Conservation (phyloP, 495 filamentous ascomycete species). For the Aspergillus mulundensis region DNA sequence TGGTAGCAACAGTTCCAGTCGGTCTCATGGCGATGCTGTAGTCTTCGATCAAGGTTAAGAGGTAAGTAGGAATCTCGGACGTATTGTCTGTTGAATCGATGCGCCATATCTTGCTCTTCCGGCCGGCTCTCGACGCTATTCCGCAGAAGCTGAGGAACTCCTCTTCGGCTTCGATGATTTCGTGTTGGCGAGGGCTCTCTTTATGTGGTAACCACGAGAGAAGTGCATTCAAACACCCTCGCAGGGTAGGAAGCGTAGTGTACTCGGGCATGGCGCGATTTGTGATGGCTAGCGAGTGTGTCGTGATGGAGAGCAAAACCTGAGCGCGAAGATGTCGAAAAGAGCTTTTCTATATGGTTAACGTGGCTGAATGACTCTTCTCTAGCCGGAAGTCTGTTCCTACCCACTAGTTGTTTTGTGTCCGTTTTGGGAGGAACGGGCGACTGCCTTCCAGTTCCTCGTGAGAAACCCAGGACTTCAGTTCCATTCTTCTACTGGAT, state of each 20-base stretch:
- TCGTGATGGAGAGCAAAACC: too few relatives aligned
- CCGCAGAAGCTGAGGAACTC: background rate
- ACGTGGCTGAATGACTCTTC: too few relatives aligned
- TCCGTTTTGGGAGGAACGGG: background rate
- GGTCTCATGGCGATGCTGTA: background rate
- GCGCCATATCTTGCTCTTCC: background rate
- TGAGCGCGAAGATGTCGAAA: too few relatives aligned
- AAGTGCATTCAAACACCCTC: too few relatives aligned
- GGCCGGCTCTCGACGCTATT: background rate
- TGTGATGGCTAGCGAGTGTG: too few relatives aligned
- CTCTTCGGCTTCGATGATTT: background rate
- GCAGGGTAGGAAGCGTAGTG: too few relatives aligned
- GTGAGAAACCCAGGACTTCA: too few relatives aligned
- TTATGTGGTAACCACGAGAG: background rate
- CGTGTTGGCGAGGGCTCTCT: background rate
- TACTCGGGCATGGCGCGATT: too few relatives aligned
- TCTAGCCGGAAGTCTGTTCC: too few relatives aligned
- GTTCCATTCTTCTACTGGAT: too few relatives aligned
- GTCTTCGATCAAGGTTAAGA: background rate
- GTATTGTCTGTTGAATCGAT: background rate
- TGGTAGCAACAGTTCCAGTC: background rate
- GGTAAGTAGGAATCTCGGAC: background rate
- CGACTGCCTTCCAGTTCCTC: too few relatives aligned
- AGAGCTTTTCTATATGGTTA: too few relatives aligned
- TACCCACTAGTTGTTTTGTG: background rate